These are phyloP conservation scores for Candida mattraensis DNA, from an alignment of 805 yeast species.

Conservation along the genomic window DNA sequence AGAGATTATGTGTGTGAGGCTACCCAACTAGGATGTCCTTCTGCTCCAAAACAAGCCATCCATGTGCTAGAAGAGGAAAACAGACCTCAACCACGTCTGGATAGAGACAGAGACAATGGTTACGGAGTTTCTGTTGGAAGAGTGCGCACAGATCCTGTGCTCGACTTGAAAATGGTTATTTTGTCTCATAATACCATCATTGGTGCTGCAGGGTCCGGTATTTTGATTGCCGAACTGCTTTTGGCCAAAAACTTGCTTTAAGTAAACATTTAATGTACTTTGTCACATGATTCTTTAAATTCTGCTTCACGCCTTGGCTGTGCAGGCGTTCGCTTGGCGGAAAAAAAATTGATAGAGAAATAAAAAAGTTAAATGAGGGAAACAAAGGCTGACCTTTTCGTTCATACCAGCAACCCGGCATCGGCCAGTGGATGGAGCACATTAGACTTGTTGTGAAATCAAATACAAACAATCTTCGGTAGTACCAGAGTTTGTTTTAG, in stretches of 20 bases:
- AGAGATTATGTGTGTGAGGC: conserved; percentile 84
- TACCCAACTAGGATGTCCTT: conserved; percentile 70
- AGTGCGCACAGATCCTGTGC: conserved; percentile 86
- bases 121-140: conserved; percentile 95
- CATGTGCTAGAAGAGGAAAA: conserved; percentile 89
- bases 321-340: too few relatives aligned
- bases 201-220: conserved; percentile 99
- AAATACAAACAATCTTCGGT: too few relatives aligned
- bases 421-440: too few relatives aligned
- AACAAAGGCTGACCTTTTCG: too few relatives aligned
- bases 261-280: not conserved
- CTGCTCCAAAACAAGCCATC: conserved; percentile 91
- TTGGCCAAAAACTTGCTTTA: conserved; percentile 73
- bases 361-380: too few relatives aligned
- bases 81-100: conserved; percentile 97
- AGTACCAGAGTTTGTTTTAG: too few relatives aligned
- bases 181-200: conserved; percentile 95
- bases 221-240: conserved; percentile 89
- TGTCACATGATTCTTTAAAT: conserved; percentile 4
- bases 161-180: conserved; percentile 96
- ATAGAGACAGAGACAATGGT: conserved; percentile 92
- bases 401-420: too few relatives aligned
- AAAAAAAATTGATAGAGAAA: too few relatives aligned
- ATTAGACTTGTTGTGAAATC: too few relatives aligned
- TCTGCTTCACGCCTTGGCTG: too few relatives aligned